Base-by-base conservation (phyloP, 352 stramenopile genomes). In the Blastocystis sp. region DNA sequence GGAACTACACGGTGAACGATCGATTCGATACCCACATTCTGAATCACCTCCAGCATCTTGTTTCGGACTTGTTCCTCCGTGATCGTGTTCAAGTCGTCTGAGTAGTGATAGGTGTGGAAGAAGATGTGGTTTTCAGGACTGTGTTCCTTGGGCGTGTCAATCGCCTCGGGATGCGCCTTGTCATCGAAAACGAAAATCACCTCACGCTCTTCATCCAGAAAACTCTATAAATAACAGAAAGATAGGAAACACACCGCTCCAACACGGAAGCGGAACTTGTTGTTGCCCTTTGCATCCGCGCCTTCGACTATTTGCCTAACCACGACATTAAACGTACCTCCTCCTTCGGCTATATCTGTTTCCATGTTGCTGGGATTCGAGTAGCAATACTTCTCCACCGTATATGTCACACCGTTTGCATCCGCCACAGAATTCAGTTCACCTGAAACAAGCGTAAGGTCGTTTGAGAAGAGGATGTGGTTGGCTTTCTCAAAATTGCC, bases 251-350 rank as follows among this genome's bases (percentile, higher is more conserved):
- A 14, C 71, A 87, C 61, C 24, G 38, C 57, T 7, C 49, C 53
- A n/a, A 57, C 46, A 24, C 72, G 49, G 40, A 65, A 73, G 75
- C 64, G 38, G 85, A 87, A 78, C 34, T 53, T 49, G 44, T 73
- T 44, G 9, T 1, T 51, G n/a, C n/a, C n/a, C 18, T 7, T 63
- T 59, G 11, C 46, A 54, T 54, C 46, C 21, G 21, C 46, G 9
- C 11, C 21, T 21, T 21, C 21, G 21, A 21, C 46, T 54, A 54
- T 21, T 54, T 21, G 21, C 21, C 11, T 21, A 21, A 11, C 21
- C 21, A 54, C 21, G 11, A 54, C 21, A 11, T 21, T 21, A 21
- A 11, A 54, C 21, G 9, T 54, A 59, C 4, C 27, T 14, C 21
- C 48, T 16, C 7, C 34, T 1, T 42, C 24, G 27, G 24, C 38